These are phyloP conservation scores for Fusarium pseudocircinatum DNA, from an alignment of 2,329 filamentous ascomycete genomes.

Conservation along the genomic window DNA sequence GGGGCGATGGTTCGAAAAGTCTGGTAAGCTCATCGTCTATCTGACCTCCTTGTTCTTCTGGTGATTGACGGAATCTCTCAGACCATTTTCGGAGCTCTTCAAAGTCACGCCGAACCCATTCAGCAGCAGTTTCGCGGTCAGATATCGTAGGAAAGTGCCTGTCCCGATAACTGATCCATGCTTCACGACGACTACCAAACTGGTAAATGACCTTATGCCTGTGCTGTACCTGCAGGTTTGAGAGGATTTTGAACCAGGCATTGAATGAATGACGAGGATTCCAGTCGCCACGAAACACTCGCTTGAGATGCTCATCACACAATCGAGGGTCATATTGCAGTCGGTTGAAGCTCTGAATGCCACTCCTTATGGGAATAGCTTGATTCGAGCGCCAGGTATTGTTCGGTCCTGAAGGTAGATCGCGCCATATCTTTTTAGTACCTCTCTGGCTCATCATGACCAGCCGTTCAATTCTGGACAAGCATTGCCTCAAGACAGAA, in stretches of 20 bases:
- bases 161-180: background rate
- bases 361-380: background rate
- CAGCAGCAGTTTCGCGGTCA: background rate
- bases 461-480: background rate
- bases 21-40: accelerated
- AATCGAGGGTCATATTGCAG: background rate
- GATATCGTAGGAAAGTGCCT: background rate
- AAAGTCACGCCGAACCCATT: accelerated
- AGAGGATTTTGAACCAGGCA: background rate
- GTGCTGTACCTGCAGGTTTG: accelerated
- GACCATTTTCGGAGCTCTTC: background rate
- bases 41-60: background rate
- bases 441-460: accelerated
- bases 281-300: accelerated
- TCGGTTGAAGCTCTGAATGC: background rate
- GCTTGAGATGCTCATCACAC: background rate
- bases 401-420: background rate
- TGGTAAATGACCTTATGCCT: background rate
- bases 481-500: background rate
- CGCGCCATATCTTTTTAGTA: background rate
- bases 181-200: background rate
- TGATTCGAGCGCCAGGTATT: background rate
- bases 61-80: background rate
- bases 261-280: background rate
- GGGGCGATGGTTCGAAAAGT: background rate